Base-by-base conservation (phyloP, 345 rosid species). In the Hypericum perforatum region DNA sequence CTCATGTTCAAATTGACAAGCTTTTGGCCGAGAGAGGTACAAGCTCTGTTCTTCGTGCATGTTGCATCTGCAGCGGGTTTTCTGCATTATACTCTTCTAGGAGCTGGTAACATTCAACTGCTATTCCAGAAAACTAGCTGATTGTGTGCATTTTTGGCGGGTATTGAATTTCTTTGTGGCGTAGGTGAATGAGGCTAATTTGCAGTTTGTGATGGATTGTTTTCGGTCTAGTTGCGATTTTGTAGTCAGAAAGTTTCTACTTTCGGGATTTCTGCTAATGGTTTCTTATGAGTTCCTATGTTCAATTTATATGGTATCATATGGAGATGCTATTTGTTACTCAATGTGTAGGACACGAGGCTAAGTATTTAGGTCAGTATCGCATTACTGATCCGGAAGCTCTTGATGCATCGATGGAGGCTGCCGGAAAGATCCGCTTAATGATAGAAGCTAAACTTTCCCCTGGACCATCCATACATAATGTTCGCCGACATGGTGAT, bases 391-490 rank as follows among this genome's bases (percentile, higher is more conserved):
- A 92, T 56, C 9, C 76, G 8, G 88, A 79, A 64, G 84, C 96
- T 11, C 74, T 92, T 43, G 82, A 80, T 45, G 96, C 97, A 38
- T 90, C 96, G 5, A 83, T 76, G 78, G 96, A 92, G 78, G 96
- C 98, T 11, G 86, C 97, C 6, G 97, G 98, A 36, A 86, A 85
- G 47, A 88, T 84, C 62, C 85, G 88, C 4, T 64, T 82, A 65
- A 76, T 85, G 88, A 80, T 92, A 45, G 98, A 92, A 66, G 95
- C 97, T 5, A 92, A 92, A 56, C 81, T 92, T 55, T 92, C 97
- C 54, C 98, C 98, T 13, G 96, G 98, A 41, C 98, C 98, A 68
- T 79, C 95, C 44, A 85, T 79, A 63, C 81, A 75, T 16, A 82
- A 79, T 64, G 65, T 91, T 29, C 92, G 88, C 42, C 77, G 98